Evolutionary conservation across 257 asterid species (phyloP).

Genomic region (Nicotiana paniculata): DNA sequence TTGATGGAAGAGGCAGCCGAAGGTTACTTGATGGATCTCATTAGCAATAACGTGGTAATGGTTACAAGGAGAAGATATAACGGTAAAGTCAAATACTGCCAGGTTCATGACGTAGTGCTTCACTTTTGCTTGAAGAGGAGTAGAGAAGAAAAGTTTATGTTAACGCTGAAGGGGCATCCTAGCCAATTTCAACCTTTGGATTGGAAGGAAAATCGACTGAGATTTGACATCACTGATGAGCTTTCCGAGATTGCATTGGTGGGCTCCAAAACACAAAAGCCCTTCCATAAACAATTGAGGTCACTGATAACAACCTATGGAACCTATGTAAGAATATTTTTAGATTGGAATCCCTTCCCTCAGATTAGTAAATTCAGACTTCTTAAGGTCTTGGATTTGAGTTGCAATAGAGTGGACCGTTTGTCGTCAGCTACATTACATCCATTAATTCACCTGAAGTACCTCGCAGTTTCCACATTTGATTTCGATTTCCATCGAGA

Average conservation of each 20-base stretch:
- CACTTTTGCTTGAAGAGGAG: not conserved
- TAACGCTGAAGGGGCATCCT: not conserved
- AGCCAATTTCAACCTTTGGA: not conserved
- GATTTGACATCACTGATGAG: not conserved
- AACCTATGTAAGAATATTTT: too few relatives aligned
- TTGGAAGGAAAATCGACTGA: not conserved
- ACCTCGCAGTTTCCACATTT: accelerated
- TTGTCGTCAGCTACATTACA: not conserved
- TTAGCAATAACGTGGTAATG: too few relatives aligned
- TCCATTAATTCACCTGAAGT: not conserved
- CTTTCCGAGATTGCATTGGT: not conserved
- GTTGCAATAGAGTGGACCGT: accelerated
- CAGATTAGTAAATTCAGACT: not conserved
- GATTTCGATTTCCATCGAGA: not conserved
- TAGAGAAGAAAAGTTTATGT: not conserved
- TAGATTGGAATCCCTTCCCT: not conserved
- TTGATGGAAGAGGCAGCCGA: too few relatives aligned
- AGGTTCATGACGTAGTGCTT: too few relatives aligned
- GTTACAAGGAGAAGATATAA: too few relatives aligned
- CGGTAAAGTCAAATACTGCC: too few relatives aligned
- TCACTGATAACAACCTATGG: too few relatives aligned
- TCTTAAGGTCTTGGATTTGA: not conserved
- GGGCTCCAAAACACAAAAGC: not conserved
- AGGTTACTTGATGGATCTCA: too few relatives aligned
- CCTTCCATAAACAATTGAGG: too few relatives aligned